Evolutionary conservation across 345 rosid species (phyloP).

Genomic region (Lumnitzera littorea): DNA sequence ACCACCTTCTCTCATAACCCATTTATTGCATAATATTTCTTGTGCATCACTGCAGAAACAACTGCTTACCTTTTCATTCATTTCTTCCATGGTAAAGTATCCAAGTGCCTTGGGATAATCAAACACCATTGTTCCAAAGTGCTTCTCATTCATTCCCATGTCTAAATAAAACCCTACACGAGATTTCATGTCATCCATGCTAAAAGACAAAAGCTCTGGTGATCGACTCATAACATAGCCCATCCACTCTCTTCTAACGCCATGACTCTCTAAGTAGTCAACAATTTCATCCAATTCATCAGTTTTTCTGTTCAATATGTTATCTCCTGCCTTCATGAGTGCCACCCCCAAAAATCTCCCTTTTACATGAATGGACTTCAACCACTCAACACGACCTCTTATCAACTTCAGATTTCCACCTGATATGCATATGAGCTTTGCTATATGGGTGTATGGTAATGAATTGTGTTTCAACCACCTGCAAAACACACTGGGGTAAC

Average conservation of each 20-base stretch:
- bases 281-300: conserved; percentile 58
- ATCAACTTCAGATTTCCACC: conserved; percentile 63
- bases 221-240: conserved; percentile 74
- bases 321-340: conserved; percentile 56
- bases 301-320: conserved; percentile 38
- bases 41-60: conserved; percentile 1
- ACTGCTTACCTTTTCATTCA: conserved; percentile 64
- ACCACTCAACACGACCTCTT: conserved; percentile 49
- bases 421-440: conserved; percentile 60
- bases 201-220: conserved; percentile 53
- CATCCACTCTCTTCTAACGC: conserved; percentile 84
- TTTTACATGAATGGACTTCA: conserved; percentile 69
- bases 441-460: conserved; percentile 65
- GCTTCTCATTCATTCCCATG: conserved; percentile 77
- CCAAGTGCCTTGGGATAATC: conserved; percentile 77
- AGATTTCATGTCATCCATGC: conserved; percentile 52
- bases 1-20: no score
- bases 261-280: conserved; percentile 60
- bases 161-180: conserved; percentile 63
- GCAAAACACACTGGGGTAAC: conserved; percentile 6
- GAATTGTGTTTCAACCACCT: conserved; percentile 95
- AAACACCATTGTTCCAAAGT: conserved; percentile 89
- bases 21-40: background rate
- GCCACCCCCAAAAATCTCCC: conserved; percentile 65
- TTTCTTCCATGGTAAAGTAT: conserved; percentile 56